Evolutionary conservation across 1,139 yeast genomes (phyloP).

Genomic region (Yamadazyma pseudoaaseri): DNA sequence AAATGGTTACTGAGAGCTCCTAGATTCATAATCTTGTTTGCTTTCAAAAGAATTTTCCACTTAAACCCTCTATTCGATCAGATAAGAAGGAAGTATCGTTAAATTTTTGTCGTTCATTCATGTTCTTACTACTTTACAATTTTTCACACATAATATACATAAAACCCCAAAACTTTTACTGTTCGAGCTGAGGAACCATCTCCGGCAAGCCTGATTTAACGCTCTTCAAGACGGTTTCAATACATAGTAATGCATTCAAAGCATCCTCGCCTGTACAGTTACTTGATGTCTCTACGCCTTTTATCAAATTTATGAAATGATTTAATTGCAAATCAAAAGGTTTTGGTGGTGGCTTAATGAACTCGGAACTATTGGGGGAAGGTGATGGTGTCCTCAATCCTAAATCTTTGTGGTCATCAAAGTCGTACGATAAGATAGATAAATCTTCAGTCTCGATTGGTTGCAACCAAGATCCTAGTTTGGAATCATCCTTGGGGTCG

Average conservation of each 20-base stretch:
- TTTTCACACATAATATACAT: too few relatives aligned
- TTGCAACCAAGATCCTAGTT: slow-evolving; percentile 27
- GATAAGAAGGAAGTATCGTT: slow-evolving; percentile 13
- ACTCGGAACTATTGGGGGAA: slow-evolving; percentile 10
- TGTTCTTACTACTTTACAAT: too few relatives aligned
- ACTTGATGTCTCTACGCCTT: slow-evolving; percentile 28
- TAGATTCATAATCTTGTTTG: slow-evolving; percentile 45
- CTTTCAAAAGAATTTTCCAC: slow-evolving; percentile 48
- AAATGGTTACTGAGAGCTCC: slow-evolving; percentile 42
- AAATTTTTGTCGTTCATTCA: not conserved
- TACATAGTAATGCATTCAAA: slow-evolving; percentile 36
- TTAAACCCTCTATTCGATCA: slow-evolving; percentile 28
- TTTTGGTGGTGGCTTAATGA: slow-evolving; percentile 21
- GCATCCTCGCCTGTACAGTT: slow-evolving; percentile 45
- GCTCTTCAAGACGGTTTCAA: slow-evolving; percentile 38
- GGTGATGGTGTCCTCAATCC: slow-evolving; percentile 13
- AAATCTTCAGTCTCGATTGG: slow-evolving; percentile 27
- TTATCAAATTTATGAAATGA: slow-evolving; percentile 36
- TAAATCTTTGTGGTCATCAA: slow-evolving; percentile 4
- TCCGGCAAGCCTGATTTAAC: slow-evolving; percentile 38
- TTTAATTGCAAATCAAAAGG: slow-evolving; percentile 36
- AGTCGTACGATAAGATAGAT: slow-evolving; percentile 7
- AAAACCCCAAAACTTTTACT: too few relatives aligned
- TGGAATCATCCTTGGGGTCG: not conserved
- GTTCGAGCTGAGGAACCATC: slow-evolving; percentile 23